phyloP scores from a whole-genome alignment of 768 basidiomycete genomes.

The Lepiota brunneoincarnata region DNA sequence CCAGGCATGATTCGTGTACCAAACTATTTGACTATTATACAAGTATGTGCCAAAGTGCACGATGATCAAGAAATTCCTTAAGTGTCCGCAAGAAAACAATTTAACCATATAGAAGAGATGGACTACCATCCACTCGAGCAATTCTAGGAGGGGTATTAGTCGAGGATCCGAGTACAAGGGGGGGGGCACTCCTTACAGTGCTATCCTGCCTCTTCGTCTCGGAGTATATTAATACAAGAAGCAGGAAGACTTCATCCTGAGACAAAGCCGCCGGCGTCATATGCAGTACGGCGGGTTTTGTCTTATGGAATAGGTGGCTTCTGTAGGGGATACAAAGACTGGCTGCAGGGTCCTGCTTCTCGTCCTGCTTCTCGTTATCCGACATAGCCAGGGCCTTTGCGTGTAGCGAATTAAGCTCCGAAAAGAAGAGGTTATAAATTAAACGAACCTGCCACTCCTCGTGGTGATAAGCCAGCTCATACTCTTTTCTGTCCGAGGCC shows the following conservation, averaged over 20 bases:
- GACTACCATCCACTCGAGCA: slow-evolving; percentile 10
- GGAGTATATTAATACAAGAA: slow-evolving; percentile 36
- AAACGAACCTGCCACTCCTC: slow-evolving; percentile 46
- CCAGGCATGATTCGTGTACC: too few species aligned
- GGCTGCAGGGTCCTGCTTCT: slow-evolving; percentile 28
- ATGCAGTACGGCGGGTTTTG: slow-evolving; percentile 35
- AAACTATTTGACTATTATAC: too few species aligned
- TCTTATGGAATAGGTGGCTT: slow-evolving; percentile 47
- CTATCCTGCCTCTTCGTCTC: slow-evolving; percentile 38
- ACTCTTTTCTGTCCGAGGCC: slow-evolving; percentile 41
- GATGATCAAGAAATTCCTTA: too few species aligned
- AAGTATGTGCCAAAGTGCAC: too few species aligned
- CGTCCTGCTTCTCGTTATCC: slow-evolving; percentile 19
- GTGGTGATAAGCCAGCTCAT: slow-evolving; percentile 37
- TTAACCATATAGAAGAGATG: too few species aligned
- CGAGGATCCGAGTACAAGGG: slow-evolving; percentile 9
- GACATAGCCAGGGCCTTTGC: slow-evolving; percentile 16
- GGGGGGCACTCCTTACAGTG: slow-evolving; percentile 23
- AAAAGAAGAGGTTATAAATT: not conserved
- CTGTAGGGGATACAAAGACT: slow-evolving; percentile 43
- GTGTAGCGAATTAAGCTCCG: not conserved
- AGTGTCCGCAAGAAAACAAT: not conserved
- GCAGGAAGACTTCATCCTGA: slow-evolving; percentile 39
- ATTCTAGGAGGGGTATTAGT: not conserved
- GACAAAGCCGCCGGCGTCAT: slow-evolving; percentile 37